Conservation (phyloP, 2,329 filamentous ascomycete genomes). For the Magnaporthiopsis rhizophila region DNA sequence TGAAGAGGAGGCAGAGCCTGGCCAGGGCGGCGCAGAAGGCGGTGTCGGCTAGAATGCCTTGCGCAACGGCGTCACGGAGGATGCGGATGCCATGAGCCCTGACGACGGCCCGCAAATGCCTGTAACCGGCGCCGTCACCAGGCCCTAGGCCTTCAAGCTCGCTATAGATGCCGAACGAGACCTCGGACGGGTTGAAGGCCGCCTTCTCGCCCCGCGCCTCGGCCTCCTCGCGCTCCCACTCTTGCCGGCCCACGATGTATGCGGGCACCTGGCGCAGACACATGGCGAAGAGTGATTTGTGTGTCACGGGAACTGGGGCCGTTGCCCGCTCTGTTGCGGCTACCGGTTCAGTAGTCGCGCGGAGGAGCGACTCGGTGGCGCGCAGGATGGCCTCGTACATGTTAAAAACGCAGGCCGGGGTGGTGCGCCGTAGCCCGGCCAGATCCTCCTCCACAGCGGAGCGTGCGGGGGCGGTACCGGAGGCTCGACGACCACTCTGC, state of each 20-base stretch:
- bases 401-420: conserved; percentile 21
- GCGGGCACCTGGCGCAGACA: conserved; percentile 39
- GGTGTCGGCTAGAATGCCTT: conserved; percentile 33
- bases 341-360: conserved; percentile 24
- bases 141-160: conserved; percentile 33
- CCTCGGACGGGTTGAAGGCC: conserved; percentile 25
- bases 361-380: conserved; percentile 35
- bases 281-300: conserved; percentile 38
- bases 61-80: conserved; percentile 31
- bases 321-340: conserved; percentile 6
- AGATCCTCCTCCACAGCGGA: conserved; percentile 26
- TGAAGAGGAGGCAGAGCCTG: conserved; percentile 29
- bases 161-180: conserved; percentile 38
- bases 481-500: not conserved
- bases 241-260: conserved; percentile 38
- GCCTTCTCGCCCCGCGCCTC: conserved; percentile 28
- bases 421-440: conserved; percentile 22
- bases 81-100: conserved; percentile 38
- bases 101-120: conserved; percentile 34
- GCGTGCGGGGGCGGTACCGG: not conserved
- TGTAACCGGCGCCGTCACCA: conserved; percentile 34
- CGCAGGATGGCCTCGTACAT: conserved; percentile 38
- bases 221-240: conserved; percentile 29
- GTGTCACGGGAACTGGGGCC: not conserved
- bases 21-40: conserved; percentile 32